Percentiles rank a stretch among this genome's conserved stretches.
phyloP scores from a whole-genome alignment of 768 basidiomycete genomes.

The Lactifluus volemus region DNA sequence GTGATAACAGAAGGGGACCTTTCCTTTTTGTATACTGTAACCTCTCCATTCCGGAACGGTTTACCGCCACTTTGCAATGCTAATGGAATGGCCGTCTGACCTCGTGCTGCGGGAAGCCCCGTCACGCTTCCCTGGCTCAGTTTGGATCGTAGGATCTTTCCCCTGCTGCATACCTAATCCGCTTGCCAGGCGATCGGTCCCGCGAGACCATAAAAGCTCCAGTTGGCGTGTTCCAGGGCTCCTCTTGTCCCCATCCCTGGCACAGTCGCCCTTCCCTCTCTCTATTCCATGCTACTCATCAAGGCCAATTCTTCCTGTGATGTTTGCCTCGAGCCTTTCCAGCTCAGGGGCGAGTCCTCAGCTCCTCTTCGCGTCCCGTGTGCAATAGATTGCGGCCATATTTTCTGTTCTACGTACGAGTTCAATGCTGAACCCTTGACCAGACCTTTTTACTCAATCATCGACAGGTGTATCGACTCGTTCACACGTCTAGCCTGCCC shows the following conservation, averaged over 20 bases:
- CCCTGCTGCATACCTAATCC: constrained; percentile 6
- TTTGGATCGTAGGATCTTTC: constrained; percentile 3
- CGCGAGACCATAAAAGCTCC: constrained; percentile 15
- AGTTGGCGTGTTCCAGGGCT: constrained; percentile 17
- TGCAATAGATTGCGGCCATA: constrained; percentile 24
- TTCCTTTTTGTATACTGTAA: not conserved
- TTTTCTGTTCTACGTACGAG: constrained; percentile 21
- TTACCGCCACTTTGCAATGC: constrained; percentile 8
- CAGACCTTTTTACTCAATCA: not conserved
- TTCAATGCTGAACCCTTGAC: not conserved
- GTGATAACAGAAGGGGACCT: constrained; percentile 9
- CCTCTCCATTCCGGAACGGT: constrained; percentile 8
- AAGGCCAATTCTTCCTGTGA: constrained; percentile 24
- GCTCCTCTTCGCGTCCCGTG: constrained; percentile 15
- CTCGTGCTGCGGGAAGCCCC: constrained; percentile 15
- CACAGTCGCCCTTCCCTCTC: constrained; percentile 2
- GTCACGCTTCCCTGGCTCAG: constrained; percentile 6
- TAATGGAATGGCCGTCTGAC: constrained; percentile 7
- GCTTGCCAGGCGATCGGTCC: constrained; percentile 20
- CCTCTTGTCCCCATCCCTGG: constrained; percentile 12
- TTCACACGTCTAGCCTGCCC: constrained; percentile 16
- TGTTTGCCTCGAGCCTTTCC: constrained; percentile 23
- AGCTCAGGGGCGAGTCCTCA: constrained; percentile 15
- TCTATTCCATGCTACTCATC: constrained; percentile 21
- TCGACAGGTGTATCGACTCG: constrained; percentile 15